Base-by-base conservation (phyloP, 805 yeast genomes). In the Danielia oregonensis region DNA sequence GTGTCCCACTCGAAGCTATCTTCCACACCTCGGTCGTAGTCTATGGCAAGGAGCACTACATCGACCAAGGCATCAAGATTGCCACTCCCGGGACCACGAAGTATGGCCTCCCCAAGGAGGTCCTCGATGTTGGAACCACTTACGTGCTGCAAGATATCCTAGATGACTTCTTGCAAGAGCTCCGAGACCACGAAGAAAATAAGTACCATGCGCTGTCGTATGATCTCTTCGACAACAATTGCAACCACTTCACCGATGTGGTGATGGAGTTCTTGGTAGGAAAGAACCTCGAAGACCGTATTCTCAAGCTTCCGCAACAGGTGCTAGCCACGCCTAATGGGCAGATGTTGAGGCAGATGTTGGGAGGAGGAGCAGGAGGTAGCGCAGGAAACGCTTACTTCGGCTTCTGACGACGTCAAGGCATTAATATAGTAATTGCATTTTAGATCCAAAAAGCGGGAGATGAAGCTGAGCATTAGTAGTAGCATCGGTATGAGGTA, bases 211-310 rank as follows among this genome's bases (percentile, higher is more conserved):
- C 77, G 6, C 62, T 60, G 6, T 61, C 56, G 24, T 80, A 80
- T 57, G 76, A 78, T 43, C 54, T 80, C 38, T 77, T 80, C 39
- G 68, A 69, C 34, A 79, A 79, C 55, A 80, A 80, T 49, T 80
- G 87, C 55, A 80, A 80, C 56, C 81, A 82, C 55, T 79, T 81
- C 57, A 68, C 82, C 13, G 72, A 79, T 44, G 78, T 71, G 29
- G 49, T 75, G 36, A 48, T 75, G 26, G 78, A 79, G 46, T 79
- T 80, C 42, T 55, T 79, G 38, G 78, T 74, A 16, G 83, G 80
- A 5, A 60, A 63, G 37, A 67, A 61, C 32, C 62, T 81, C 25
- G 86, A 84, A 9, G 64, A 63, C 14, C 60, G 72, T 32, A 79
- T 80, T 15, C 52, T 68, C 25, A 53, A 62, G 13, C 62, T 79